Evolutionary conservation across 1,284 basidiomycete species (phyloP).

Genomic region (Nidula niveotomentosa): DNA sequence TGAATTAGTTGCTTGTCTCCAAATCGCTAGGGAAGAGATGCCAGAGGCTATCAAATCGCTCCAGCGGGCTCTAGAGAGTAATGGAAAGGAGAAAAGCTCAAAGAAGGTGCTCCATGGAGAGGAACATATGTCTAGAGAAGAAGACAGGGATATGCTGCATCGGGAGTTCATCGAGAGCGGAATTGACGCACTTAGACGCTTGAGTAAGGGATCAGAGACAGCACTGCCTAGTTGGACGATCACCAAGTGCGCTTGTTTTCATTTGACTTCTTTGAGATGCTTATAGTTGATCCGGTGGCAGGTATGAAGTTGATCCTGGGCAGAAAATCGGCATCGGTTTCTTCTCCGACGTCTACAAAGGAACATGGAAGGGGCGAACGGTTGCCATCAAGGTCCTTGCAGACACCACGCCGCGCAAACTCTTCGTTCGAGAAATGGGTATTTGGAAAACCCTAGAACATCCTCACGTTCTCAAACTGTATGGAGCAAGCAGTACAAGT

Average conservation of each 20-base stretch:
- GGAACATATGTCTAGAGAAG: conserved; percentile 13
- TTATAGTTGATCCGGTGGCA: conserved; percentile 11
- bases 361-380: conserved; percentile 53
- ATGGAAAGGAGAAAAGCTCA: neutral
- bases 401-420: conserved; percentile 42
- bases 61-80: conserved; percentile 35
- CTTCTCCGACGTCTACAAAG: conserved; percentile 69
- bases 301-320: conserved; percentile 64
- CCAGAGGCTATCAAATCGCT: conserved; percentile 76
- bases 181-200: conserved; percentile 44
- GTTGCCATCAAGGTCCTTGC: conserved; percentile 63
- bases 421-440: conserved; percentile 51
- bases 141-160: conserved; percentile 45
- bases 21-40: conserved; percentile 66
- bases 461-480: conserved; percentile 52
- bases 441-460: conserved; percentile 54
- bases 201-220: conserved; percentile 36
- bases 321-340: conserved; percentile 63
- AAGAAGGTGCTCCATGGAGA: no score
- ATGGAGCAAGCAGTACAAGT: conserved; percentile 57
- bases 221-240: conserved; percentile 72
- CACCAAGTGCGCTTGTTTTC: conserved; percentile 40
- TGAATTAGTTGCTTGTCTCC: conserved; percentile 58
- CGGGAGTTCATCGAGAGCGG: conserved; percentile 31
- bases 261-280: neutral